phyloP scores from a whole-genome alignment of 352 stramenopile species.

The Phytophthora constricta region DNA sequence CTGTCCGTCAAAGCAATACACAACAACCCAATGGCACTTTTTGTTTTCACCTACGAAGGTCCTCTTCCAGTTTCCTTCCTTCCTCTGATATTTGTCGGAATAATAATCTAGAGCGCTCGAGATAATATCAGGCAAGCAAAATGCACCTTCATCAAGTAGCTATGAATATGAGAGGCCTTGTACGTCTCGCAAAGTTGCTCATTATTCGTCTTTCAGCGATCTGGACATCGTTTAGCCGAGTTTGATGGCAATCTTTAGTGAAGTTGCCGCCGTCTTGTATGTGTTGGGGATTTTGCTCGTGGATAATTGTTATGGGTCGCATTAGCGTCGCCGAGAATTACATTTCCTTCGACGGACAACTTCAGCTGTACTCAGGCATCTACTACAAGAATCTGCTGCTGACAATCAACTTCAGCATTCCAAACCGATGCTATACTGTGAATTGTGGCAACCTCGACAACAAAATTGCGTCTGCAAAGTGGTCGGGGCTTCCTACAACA shows the following conservation, averaged over 20 bases:
- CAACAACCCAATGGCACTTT: no score
- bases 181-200: no score
- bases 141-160: no score
- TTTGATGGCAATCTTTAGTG: no score
- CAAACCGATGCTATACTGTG: slow-evolving; percentile 33
- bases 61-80: no score
- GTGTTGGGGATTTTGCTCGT: neutral
- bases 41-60: no score
- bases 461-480: slow-evolving; percentile 16
- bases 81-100: no score
- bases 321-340: neutral
- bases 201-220: neutral
- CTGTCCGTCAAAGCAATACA: no score
- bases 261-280: neutral
- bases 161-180: no score
- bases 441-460: slow-evolving; percentile 32
- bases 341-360: neutral
- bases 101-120: no score
- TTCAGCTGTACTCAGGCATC: slow-evolving; percentile 3
- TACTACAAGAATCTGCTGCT: slow-evolving; percentile 14
- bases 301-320: neutral
- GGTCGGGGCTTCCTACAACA: slow-evolving; percentile 19
- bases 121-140: no score
- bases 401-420: slow-evolving; percentile 6
- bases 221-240: neutral